Base-by-base conservation (phyloP, 148 eudicot genomes). In the Heliamphora exappendiculata region DNA sequence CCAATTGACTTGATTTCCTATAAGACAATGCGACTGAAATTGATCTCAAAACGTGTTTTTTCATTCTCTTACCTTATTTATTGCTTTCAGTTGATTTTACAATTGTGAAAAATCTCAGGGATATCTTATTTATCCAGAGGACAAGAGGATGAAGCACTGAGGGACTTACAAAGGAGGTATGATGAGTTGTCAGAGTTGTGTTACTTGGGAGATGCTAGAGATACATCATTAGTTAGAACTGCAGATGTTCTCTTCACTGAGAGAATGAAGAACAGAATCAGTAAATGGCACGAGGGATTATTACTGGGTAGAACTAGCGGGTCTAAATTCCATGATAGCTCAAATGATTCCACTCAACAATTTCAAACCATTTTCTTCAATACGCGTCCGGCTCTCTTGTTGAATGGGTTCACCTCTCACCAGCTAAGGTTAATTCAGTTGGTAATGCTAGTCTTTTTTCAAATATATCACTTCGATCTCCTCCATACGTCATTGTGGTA, bases 81-180 rank as follows among this genome's bases (percentile, higher is more conserved):
- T 26, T 57, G 53, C 70, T 60, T 64, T 26, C 39, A 22, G 75
- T 81, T 88, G 86, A 84, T 73, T 85, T 88, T 80, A 84, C 81
- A 57, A 78, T 83, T 67, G 80, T 84, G 84, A 75, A 72, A 86
- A 83, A 88, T 89, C 89, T 89, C 99, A 95, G 97, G 99, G 78
- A 82, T 91, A 86, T 95, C 97, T 87, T 95, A 95, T 92, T 88
- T 95, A 91, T 95, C 99, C 87, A 92, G 97, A 95, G 82, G 87
- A 75, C 99, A 89, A 87, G 96, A 95, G 84, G 90, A 89, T 24
- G 88, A 86, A 76, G 94, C 90, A 14, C 73, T 91, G 76, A 82
- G 81, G 70, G 84, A 77, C 80, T 81, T 92, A 79, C 76, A 80
- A 41, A 71, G 75, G 42, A 75, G 71, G 69, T 85, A 85, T 80